A percentile compares a stretch with the other conserved stretches of the same genome.
Conservation (phyloP, 2,329 filamentous ascomycete species). For the Calonectria leucothoes region DNA sequence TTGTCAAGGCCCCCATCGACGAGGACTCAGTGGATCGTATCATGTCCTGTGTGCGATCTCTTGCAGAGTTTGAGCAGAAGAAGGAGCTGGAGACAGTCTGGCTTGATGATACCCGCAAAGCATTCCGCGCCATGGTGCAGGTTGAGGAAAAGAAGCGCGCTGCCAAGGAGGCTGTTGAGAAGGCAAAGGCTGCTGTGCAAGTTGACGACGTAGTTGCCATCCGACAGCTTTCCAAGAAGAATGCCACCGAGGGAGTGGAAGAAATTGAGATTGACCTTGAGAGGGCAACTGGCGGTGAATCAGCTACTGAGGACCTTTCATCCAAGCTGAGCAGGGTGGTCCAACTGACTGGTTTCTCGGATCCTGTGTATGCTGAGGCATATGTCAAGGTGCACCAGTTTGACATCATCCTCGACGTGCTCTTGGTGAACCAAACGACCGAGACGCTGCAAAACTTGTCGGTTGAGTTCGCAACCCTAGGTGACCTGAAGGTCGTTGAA, state of each 20-base stretch:
- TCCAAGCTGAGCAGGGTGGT: slow-evolving; percentile 97
- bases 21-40: slow-evolving; percentile 98
- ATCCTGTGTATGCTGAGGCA: slow-evolving; percentile 97
- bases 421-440: slow-evolving; percentile 96
- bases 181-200: slow-evolving; percentile 92
- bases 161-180: slow-evolving; percentile 92
- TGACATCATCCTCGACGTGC: slow-evolving; percentile 95
- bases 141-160: slow-evolving; percentile 97
- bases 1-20: slow-evolving; percentile 96
- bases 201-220: slow-evolving; percentile 96
- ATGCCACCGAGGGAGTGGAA: slow-evolving; percentile 81
- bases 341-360: slow-evolving; percentile 97
- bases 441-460: slow-evolving; percentile 97
- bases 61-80: slow-evolving; percentile 89
- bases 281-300: slow-evolving; percentile 92
- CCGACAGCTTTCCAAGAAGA: slow-evolving; percentile 93
- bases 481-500: slow-evolving; percentile 97
- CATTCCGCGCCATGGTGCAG: slow-evolving; percentile 96
- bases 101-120: slow-evolving; percentile 92
- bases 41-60: slow-evolving; percentile 94
- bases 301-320: slow-evolving; percentile 83
- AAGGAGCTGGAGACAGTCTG: slow-evolving; percentile 94
- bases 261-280: slow-evolving; percentile 92
- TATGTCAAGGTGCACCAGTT: slow-evolving; percentile 99
- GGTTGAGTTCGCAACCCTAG: slow-evolving; percentile 97